Percentiles rank a stretch among this genome's conserved stretches.
phyloP scores from a whole-genome alignment of 192 early-diverging fungal species.

The Chytriomyces sp. region DNA sequence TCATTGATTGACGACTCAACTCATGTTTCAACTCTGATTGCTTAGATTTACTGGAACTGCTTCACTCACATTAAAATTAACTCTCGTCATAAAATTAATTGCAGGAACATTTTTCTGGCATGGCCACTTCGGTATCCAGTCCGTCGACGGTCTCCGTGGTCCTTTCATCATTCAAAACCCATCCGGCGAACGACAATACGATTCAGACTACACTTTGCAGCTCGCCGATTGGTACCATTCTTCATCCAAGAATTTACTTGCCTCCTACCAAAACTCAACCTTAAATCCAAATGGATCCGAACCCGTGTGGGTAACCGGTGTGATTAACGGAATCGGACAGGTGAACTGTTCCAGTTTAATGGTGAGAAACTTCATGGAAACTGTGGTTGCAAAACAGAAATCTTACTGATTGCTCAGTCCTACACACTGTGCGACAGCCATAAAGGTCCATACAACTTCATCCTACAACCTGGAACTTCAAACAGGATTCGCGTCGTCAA shows the following conservation, averaged over 20 bases:
- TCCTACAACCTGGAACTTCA: background rate
- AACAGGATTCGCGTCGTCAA: conserved; percentile 49
- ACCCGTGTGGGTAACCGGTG: conserved; percentile 61
- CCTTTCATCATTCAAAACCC: conserved; percentile 70
- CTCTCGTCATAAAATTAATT: too few species aligned
- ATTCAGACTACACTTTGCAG: conserved; percentile 65
- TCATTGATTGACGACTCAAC: too few species aligned
- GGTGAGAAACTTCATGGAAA: too few species aligned
- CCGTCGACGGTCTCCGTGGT: conserved; percentile 74
- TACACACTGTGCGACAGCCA: conserved; percentile 46
- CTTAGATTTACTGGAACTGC: conserved; percentile 20
- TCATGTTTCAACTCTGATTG: too few species aligned
- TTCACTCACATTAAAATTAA: too few species aligned
- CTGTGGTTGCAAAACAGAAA: conserved; percentile 44
- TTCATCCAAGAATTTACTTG: conserved; percentile 41
- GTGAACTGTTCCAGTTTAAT: conserved; percentile 18
- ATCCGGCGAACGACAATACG: conserved; percentile 63
- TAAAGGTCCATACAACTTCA: conserved; percentile 53
- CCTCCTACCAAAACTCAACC: conserved; percentile 55
- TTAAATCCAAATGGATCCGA: conserved; percentile 61
- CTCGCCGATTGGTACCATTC: conserved; percentile 75
- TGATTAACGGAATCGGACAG: conserved; percentile 57
- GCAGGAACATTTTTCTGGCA: conserved; percentile 14
- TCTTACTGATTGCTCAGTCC: conserved; percentile 38
- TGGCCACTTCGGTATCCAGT: conserved; percentile 47